Evolutionary conservation across 768 basidiomycete species (phyloP).

Genomic region (Rhizopogon vinicolor): DNA sequence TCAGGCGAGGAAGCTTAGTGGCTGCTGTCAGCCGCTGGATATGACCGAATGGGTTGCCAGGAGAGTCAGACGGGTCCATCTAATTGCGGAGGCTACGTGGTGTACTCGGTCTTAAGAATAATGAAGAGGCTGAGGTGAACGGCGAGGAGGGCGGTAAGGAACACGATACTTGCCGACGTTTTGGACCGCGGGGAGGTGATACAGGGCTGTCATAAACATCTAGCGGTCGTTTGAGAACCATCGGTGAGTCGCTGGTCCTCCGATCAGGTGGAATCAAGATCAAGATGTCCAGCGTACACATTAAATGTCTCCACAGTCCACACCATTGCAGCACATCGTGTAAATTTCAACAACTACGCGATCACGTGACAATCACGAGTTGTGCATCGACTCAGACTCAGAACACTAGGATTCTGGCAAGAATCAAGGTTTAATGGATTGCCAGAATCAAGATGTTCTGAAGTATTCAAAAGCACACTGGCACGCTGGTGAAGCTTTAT

Average conservation of each 20-base stretch:
- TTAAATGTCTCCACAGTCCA: no score
- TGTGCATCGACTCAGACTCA: no score
- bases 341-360: conserved; percentile 4
- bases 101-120: conserved; percentile 30
- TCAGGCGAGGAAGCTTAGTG: conserved; percentile 35
- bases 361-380: conserved; percentile 5
- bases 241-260: neutral
- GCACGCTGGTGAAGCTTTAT: no score
- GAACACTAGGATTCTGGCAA: no score
- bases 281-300: no score
- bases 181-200: conserved; percentile 25
- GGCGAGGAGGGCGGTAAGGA: conserved; percentile 25
- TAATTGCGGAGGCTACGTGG: conserved; percentile 31
- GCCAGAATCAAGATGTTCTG: no score
- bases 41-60: conserved; percentile 66
- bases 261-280: no score
- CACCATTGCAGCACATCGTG: neutral
- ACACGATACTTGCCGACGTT: conserved; percentile 13
- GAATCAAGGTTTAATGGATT: no score
- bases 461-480: no score
- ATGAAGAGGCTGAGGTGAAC: conserved; percentile 20
- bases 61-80: conserved; percentile 56
- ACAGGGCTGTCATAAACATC: conserved; percentile 20
- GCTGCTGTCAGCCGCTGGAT: conserved; percentile 38
- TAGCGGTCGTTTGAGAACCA: conserved; percentile 26